These are phyloP conservation scores for Saturnispora besseyi DNA, from an alignment of 805 yeast species.

Conservation along the genomic window DNA sequence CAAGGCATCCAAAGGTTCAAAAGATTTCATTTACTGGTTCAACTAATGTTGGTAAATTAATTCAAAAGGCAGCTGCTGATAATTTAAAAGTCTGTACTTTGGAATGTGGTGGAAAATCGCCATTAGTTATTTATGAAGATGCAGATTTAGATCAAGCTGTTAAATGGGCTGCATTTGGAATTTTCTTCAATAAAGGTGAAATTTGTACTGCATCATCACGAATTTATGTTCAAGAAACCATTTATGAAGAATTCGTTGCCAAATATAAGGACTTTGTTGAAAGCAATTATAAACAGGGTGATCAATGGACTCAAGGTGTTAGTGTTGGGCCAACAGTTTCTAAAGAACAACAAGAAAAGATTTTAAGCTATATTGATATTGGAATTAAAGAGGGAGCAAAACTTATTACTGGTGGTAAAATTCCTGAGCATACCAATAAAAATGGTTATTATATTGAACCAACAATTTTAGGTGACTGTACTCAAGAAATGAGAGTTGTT, in stretches of 20 bases:
- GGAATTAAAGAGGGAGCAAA: constrained; percentile 84
- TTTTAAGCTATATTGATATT: constrained; percentile 62
- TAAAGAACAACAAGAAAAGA: constrained; percentile 65
- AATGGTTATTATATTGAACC: constrained; percentile 64
- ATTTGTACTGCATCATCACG: constrained; percentile 95
- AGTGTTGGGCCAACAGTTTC: constrained; percentile 94
- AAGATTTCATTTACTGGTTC: constrained; percentile 66
- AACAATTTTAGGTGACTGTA: constrained; percentile 65
- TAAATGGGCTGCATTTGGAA: constrained; percentile 68
- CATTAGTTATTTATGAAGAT: constrained; percentile 80
- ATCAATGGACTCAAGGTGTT: constrained; percentile 69
- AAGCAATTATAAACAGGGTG: constrained; percentile 53
- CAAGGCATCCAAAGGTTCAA: constrained; percentile 48
- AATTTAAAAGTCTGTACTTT: constrained; percentile 84
- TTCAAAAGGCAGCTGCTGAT: constrained; percentile 81
- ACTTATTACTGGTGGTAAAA: constrained; percentile 56
- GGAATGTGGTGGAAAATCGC: constrained; percentile 96
- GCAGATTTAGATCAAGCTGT: constrained; percentile 73
- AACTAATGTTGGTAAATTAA: constrained; percentile 64
- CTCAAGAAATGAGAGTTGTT: constrained; percentile 58
- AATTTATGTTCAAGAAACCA: constrained; percentile 74
- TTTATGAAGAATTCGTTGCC: constrained; percentile 67
- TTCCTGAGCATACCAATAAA: constrained; percentile 30
- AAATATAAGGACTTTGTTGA: constrained; percentile 49
- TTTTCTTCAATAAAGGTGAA: constrained; percentile 91